Conservation (phyloP, 2,329 filamentous ascomycete genomes). For the Ramularia collo-cygni region DNA sequence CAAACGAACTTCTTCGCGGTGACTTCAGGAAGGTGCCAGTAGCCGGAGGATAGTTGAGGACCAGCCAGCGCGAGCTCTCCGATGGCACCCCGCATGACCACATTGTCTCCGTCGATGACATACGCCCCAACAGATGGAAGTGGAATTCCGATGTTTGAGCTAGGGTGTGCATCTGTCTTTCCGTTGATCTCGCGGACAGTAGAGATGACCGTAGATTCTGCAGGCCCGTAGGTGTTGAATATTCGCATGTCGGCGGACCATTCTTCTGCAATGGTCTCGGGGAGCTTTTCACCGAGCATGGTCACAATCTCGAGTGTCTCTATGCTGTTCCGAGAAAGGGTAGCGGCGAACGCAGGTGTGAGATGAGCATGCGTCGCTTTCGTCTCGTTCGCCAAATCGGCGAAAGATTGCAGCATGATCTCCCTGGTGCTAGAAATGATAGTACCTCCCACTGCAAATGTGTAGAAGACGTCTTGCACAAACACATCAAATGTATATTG, state of each 20-base stretch:
- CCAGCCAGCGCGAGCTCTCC: conserved; percentile 29
- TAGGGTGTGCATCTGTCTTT: conserved; percentile 8
- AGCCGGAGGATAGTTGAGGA: conserved; percentile 27
- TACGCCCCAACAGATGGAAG: conserved; percentile 9
- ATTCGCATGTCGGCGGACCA: conserved; percentile 6
- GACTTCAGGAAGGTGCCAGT: conserved; percentile 27
- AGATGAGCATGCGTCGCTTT: conserved; percentile 11
- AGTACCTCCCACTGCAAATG: conserved; percentile 10
- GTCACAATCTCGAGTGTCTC: conserved; percentile 12
- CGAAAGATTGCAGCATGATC: conserved; percentile 12
- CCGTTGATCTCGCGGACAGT: conserved; percentile 11
- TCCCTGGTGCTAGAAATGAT: conserved; percentile 12
- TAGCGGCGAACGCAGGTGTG: conserved; percentile 8
- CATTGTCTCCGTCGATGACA: conserved; percentile 5
- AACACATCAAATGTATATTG: conserved; percentile 38
- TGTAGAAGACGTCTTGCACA: conserved; percentile 25
- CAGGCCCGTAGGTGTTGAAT: conserved; percentile 14
- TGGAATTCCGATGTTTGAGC: conserved; percentile 11
- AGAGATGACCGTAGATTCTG: conserved; percentile 12
- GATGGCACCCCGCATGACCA: conserved; percentile 14
- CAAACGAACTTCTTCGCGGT: conserved; percentile 28
- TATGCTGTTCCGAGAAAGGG: conserved; percentile 3
- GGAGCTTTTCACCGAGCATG: conserved; percentile 13
- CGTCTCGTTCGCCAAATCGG: conserved; percentile 1
- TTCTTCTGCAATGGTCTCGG: conserved; percentile 4